Evolutionary conservation across 2,329 filamentous ascomycete genomes (phyloP).

Genomic region (Neocatenulostroma microsporum): DNA sequence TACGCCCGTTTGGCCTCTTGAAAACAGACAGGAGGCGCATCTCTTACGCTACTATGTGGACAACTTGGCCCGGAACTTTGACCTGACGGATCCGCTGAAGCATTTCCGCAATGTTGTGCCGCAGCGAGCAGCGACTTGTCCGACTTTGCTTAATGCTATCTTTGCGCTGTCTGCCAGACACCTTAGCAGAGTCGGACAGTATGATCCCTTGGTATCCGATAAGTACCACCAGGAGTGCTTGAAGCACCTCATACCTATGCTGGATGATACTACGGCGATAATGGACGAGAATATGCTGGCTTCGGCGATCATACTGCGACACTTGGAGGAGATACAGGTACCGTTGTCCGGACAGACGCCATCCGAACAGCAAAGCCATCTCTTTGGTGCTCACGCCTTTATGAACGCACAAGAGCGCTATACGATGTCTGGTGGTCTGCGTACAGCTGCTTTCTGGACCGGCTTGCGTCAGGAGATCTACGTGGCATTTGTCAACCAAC

Average conservation of each 20-base stretch:
- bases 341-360: constrained; percentile 20
- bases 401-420: constrained; percentile 27
- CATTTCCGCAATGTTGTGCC: constrained; percentile 51
- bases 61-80: constrained; percentile 23
- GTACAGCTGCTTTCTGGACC: constrained; percentile 48
- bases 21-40: constrained; percentile 23
- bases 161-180: constrained; percentile 51
- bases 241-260: constrained; percentile 42
- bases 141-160: constrained; percentile 50
- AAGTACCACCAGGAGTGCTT: constrained; percentile 50
- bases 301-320: constrained; percentile 50
- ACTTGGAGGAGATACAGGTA: constrained; percentile 50
- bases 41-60: constrained; percentile 29
- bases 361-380: constrained; percentile 20
- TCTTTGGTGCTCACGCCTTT: constrained; percentile 29
- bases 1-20: constrained; percentile 24
- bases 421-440: constrained; percentile 31
- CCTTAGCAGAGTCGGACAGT: constrained; percentile 42
- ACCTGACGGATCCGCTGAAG: constrained; percentile 27
- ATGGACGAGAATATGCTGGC: constrained; percentile 48
- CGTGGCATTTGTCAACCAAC: constrained; percentile 37
- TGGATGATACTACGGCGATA: constrained; percentile 34
- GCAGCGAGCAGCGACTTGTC: constrained; percentile 43
- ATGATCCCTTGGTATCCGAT: constrained; percentile 45
- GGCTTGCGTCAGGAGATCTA: constrained; percentile 55